Percentiles rank a stretch among this genome's conserved stretches.
Evolutionary conservation across 805 yeast genomes (phyloP).

Genomic region (Pichia membranifaciens): DNA sequence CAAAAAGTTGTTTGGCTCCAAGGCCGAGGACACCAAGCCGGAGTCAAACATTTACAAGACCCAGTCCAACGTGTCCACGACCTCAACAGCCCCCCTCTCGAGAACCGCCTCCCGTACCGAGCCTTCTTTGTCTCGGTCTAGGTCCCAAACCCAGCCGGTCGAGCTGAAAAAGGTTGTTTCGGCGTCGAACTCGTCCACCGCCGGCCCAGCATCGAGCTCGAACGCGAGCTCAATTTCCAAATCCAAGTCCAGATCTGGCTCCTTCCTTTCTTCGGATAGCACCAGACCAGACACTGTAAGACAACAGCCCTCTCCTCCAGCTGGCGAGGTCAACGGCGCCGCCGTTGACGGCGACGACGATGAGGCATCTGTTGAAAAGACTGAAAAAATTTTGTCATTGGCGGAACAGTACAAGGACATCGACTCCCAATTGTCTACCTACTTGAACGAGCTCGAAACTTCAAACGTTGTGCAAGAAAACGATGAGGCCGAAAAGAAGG

Average conservation of each 20-base stretch:
- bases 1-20: constrained; percentile 26
- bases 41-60: constrained; percentile 7
- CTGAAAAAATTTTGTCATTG: constrained; percentile 6
- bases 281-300: neutral
- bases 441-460: constrained; percentile 32
- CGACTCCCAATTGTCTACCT: constrained; percentile 44
- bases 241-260: neutral
- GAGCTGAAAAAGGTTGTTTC: neutral
- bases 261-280: neutral
- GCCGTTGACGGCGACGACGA: neutral
- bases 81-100: neutral
- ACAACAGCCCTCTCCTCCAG: neutral
- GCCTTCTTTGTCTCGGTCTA: neutral
- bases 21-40: constrained; percentile 14
- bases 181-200: neutral
- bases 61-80: constrained; percentile 4
- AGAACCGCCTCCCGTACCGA: neutral
- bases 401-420: constrained; percentile 25
- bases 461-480: constrained; percentile 2
- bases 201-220: constrained; percentile 1
- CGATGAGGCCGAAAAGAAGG: neutral
- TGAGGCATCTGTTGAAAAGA: neutral
- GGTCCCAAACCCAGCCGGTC: neutral
- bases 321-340: neutral
- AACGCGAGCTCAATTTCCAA: neutral